Evolutionary conservation across 768 basidiomycete genomes (phyloP).

Genomic region (Rhodotorula babjevae): DNA sequence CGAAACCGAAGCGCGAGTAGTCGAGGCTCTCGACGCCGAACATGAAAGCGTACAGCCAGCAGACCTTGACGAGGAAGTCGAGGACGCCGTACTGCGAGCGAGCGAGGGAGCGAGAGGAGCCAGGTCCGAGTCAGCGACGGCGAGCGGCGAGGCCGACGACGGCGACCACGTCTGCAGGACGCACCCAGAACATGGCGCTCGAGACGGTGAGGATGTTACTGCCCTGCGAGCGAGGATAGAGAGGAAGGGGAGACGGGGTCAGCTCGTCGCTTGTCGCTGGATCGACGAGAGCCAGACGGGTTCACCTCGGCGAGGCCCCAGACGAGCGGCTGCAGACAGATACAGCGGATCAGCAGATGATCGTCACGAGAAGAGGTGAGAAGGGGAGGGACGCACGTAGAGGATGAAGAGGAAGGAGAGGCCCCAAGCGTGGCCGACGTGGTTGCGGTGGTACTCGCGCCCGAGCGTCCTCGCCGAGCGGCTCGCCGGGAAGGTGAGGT

Average conservation of each 20-base stretch:
- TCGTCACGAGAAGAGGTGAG: rapidly evolving
- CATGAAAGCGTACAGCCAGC: not conserved
- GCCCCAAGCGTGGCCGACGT: not conserved
- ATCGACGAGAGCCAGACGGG: not conserved
- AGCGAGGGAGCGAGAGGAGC: too few species aligned
- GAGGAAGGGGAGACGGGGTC: not conserved
- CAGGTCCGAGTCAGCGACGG: too few species aligned
- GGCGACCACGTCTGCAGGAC: not conserved
- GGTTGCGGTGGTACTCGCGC: not conserved
- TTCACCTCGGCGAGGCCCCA: constrained; percentile 10
- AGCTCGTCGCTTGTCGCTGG: too few species aligned
- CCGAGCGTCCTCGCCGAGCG: constrained; percentile 8
- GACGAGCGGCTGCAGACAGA: constrained; percentile 3
- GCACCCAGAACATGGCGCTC: not conserved
- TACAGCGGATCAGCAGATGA: too few species aligned
- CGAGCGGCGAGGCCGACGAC: not conserved
- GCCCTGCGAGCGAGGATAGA: constrained; percentile 45
- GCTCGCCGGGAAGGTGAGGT: constrained; percentile 9
- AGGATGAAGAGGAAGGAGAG: constrained; percentile 5
- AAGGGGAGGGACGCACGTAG: not conserved
- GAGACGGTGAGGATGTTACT: constrained; percentile 51
- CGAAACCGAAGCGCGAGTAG: constrained; percentile 4
- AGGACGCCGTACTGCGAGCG: constrained; percentile 8
- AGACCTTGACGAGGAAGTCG: constrained; percentile 5
- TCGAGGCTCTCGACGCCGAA: not conserved